Percentiles rank a stretch among this genome's conserved stretches.
Evolutionary conservation across 1,139 yeast species (phyloP).

Genomic region (Yamadazyma mexicana): DNA sequence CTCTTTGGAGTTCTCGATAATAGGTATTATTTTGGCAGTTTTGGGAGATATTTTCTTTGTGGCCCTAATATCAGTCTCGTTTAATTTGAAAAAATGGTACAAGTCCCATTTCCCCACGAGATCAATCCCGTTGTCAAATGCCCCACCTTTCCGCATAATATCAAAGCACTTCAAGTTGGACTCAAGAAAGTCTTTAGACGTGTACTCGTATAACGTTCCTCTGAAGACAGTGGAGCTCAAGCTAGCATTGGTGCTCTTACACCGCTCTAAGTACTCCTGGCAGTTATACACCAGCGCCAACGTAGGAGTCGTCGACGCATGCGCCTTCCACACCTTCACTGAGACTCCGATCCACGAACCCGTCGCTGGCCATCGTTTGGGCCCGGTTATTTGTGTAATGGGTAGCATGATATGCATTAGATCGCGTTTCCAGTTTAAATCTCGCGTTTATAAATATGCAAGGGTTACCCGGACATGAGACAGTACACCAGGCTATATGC

Average conservation of each 20-base stretch:
- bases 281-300: constrained; percentile 16
- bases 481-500: no score
- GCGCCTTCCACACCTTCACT: no score
- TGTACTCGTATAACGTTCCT: constrained; percentile 71
- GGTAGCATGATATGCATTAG: no score
- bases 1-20: constrained; percentile 19
- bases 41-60: background rate
- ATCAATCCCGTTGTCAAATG: constrained; percentile 75
- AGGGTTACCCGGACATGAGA: no score
- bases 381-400: no score
- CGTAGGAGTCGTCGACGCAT: background rate
- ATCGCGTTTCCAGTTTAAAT: no score
- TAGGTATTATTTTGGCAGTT: constrained; percentile 11
- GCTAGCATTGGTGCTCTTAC: constrained; percentile 23
- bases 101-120: constrained; percentile 62
- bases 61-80: constrained; percentile 10
- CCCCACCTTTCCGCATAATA: constrained; percentile 54
- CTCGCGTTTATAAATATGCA: no score
- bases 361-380: no score
- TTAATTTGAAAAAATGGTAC: constrained; percentile 22
- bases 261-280: constrained; percentile 30
- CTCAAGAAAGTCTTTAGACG: constrained; percentile 49
- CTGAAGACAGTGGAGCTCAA: constrained; percentile 50
- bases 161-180: constrained; percentile 43
- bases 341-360: no score